A percentile compares a stretch with the other conserved stretches of the same genome.
Evolutionary conservation across 1,139 yeast species (phyloP).

Genomic region (Hanseniaspora sp.): DNA sequence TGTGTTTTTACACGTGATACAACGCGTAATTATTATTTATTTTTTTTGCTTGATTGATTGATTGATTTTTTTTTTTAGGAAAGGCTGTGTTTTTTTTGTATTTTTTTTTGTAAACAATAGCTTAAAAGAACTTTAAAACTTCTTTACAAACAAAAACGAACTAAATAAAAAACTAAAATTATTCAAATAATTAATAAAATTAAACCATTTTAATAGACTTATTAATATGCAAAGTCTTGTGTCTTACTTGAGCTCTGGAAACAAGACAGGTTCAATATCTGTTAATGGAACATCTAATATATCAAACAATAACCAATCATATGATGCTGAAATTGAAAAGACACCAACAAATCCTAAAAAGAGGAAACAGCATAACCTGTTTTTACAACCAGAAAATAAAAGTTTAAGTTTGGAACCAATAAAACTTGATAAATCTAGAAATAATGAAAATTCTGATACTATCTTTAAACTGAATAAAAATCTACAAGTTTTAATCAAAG

Average conservation of each 20-base stretch:
- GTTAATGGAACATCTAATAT: neutral
- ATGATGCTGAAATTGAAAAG: neutral
- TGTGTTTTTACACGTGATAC: too few relatives aligned
- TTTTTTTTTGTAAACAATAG: neutral
- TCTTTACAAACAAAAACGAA: too few relatives aligned
- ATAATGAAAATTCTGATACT: neutral
- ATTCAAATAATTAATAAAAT: too few relatives aligned
- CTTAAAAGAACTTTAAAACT: neutral
- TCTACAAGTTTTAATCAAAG: conserved; percentile 12
- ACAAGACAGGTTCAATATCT: neutral
- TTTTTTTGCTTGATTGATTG: too few relatives aligned
- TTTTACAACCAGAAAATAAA: neutral
- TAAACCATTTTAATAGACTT: neutral
- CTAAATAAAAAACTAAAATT: neutral
- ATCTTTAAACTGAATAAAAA: conserved; percentile 3
- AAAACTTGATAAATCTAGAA: neutral
- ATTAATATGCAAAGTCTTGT: neutral
- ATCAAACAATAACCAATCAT: neutral
- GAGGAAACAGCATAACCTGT: neutral
- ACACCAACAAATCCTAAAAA: conserved; percentile 10
- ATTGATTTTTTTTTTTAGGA: neutral
- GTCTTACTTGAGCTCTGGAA: neutral
- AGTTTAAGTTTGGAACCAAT: neutral
- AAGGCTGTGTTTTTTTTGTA: neutral
- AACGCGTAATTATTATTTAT: too few relatives aligned